Base-by-base conservation (phyloP, 495 filamentous ascomycete species). In the Penicillium flavigenum region DNA sequence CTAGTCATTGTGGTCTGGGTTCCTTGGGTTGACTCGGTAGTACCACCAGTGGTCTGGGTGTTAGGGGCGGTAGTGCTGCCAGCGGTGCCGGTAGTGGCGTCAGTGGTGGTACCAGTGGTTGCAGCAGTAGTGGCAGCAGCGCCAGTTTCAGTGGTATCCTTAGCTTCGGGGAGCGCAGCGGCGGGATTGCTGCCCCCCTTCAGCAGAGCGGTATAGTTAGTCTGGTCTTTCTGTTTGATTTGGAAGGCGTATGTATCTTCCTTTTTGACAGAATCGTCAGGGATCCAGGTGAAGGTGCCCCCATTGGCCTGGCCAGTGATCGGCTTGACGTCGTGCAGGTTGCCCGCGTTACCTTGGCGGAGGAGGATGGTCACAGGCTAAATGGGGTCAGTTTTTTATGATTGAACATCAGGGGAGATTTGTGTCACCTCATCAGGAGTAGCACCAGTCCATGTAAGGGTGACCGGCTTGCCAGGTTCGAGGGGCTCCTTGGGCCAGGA, bases 191-290 rank as follows among this genome's bases (percentile, higher is more conserved):
- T 26, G 61, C 49, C 46, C 39, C 41, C 43, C 29, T 58, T 68
- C 17, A 81, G 39, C 22, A 72, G 69, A 6, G 71, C 77, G n/a
- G 78, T 75, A 57, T 80, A 82, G 57, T 82, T 82, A 24, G 67
- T 57, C 4, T 73, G 39, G 12, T 65, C 70, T 39, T 63, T 68
- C 56, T 81, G 79, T 16, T 57, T 55, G 62, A 82, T 76, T 55
- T 78, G 66, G 46, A 81, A 70, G 19, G 79, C 78, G 53, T 82
- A 82, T 61, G 74, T 68, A 7, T 68, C 32, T 17, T 65, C 73
- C 29, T 69, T 60, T n/a, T 70, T 67, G 31, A 81, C 62, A 17
- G 64, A 65, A 27, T 54, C 59, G 19, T 69, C 66, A 16, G 75
- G 73, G 1, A 66, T 71, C 74, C 76, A 82, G 58, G 71, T 76